Base-by-base conservation (phyloP, 176 grass and related monocot genomes). In the Musa itinerans region DNA sequence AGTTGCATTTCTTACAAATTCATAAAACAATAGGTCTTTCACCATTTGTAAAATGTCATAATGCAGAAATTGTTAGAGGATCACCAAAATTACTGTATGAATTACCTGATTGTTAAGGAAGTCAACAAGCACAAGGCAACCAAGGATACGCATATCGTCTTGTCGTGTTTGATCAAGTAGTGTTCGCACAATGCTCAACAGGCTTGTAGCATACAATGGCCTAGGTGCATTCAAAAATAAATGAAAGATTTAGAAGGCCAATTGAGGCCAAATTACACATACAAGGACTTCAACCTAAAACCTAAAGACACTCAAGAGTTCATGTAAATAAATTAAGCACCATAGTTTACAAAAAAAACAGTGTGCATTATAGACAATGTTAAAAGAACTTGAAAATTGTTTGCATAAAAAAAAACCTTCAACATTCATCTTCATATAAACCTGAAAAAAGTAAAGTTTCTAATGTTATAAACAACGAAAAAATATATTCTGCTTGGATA, bases 91-190 rank as follows among this genome's bases (percentile, higher is more conserved):
- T 48, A 65, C 34, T 24, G 3, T 22, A 77, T 21, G 50, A 84
- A 54, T 75, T 74, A 99, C 95, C 91, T 99, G 90, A 71, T 80
- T 81, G 54, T 87, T 84, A 56, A 99, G 90, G 82, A 99, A 99
- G 82, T 94, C 88, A 10, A 94, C 80, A 77, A 99, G 91, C 71
- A 94, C 72, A 76, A 99, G 86, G 57, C 95, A 94, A 78, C 90
- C 95, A 23, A 83, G 69, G 29, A 87, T 63, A 66, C 72, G 80
- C 70, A 92, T 85, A 50, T 99, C 95, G 74, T 99, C 84, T 73
- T 83, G 74, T 1, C 51, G 68, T 77, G 81, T 89, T 84, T 89
- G 91, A 86, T 99, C 95, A 78, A 99, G 86, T 78, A 99, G 88
- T 71, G 88, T 87, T 50, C 73, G 83, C 43, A 86, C 87, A 83